Conservation (phyloP, 768 basidiomycete genomes). For the Mycena filopes region DNA sequence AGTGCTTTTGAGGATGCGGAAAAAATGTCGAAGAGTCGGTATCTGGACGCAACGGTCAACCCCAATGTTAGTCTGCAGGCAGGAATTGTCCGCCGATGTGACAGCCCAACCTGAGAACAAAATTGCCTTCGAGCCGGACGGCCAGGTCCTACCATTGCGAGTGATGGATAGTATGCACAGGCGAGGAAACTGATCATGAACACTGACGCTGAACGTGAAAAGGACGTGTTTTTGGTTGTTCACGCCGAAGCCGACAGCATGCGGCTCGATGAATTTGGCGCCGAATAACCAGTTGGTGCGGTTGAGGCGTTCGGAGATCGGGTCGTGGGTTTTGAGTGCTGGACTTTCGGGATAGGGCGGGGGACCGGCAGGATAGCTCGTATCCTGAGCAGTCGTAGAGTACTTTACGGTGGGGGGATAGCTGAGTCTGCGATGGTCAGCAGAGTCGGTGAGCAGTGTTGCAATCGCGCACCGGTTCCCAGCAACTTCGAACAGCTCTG, state of each 20-base stretch:
- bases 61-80: too few species aligned
- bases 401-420: too few species aligned
- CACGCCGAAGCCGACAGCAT: background rate
- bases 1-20: constrained; percentile 58
- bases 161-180: too few species aligned
- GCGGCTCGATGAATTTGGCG: constrained; percentile 23
- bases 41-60: constrained; percentile 38
- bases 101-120: constrained; percentile 21
- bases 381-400: too few species aligned
- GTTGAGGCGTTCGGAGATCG: constrained; percentile 12
- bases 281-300: constrained; percentile 21
- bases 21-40: constrained; percentile 73
- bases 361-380: too few species aligned
- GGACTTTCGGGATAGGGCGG: background rate
- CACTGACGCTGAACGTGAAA: constrained; percentile 27
- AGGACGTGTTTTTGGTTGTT: constrained; percentile 9
- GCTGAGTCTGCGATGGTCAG: too few species aligned
- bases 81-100: too few species aligned
- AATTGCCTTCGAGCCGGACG: constrained; percentile 16
- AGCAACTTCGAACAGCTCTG: constrained; percentile 63
- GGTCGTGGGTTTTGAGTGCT: background rate
- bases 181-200: too few species aligned
- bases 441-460: too few species aligned
- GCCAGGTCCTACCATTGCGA: constrained; percentile 18
- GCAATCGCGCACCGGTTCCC: background rate